A percentile compares a stretch with the other conserved stretches of the same genome.
Conservation (phyloP, 176 grass and related monocot species). For the Otatea glauca region DNA sequence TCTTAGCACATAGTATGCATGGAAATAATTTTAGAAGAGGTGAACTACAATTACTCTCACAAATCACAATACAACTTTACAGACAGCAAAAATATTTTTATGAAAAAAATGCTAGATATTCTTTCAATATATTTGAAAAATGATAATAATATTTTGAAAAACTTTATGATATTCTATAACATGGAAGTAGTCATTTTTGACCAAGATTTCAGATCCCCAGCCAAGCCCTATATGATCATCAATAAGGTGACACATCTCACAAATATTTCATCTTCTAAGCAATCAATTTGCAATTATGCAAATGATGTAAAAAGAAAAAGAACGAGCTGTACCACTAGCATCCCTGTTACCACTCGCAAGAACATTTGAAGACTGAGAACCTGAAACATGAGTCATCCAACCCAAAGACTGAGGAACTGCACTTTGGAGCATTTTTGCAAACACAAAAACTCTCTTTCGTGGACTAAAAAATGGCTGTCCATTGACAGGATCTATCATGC, state of each 20-base stretch:
- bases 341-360: slow-evolving; percentile 38
- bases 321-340: slow-evolving; percentile 49
- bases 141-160: background rate
- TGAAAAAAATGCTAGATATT: background rate
- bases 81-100: slow-evolving; percentile 17
- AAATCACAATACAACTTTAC: background rate
- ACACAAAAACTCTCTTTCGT: slow-evolving; percentile 73
- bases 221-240: slow-evolving; percentile 8
- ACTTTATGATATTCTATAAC: background rate
- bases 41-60: slow-evolving; percentile 17
- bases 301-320: slow-evolving; percentile 34
- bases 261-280: slow-evolving; percentile 32
- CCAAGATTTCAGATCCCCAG: slow-evolving; percentile 23
- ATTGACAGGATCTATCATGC: slow-evolving; percentile 71
- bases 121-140: background rate
- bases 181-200: slow-evolving; percentile 25
- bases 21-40: background rate
- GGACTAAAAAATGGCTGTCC: slow-evolving; percentile 64
- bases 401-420: slow-evolving; percentile 71
- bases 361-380: slow-evolving; percentile 42
- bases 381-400: slow-evolving; percentile 47
- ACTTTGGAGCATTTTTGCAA: slow-evolving; percentile 93
- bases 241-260: slow-evolving; percentile 15
- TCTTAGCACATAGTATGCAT: background rate
- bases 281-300: slow-evolving; percentile 39